Evolutionary conservation across 2,329 filamentous ascomycete genomes (phyloP).

Genomic region (Talaromyces sp.): DNA sequence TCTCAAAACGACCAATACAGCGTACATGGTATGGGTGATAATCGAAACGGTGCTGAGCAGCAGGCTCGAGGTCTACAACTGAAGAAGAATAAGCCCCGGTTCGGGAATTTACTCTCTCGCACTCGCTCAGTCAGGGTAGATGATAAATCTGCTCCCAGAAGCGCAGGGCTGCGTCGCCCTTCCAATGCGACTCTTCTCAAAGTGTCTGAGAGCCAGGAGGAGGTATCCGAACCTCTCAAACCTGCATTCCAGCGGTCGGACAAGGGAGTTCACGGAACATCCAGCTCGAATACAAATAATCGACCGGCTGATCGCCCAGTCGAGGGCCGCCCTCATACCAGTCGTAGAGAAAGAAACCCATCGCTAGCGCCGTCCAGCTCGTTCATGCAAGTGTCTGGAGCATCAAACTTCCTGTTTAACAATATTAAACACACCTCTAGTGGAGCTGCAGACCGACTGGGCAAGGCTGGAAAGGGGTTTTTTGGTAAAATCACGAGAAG

Average conservation of each 20-base stretch:
- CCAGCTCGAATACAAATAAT: slow-evolving; percentile 60
- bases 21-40: slow-evolving; percentile 25
- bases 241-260: slow-evolving; percentile 64
- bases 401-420: slow-evolving; percentile 61
- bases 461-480: slow-evolving; percentile 72
- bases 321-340: slow-evolving; percentile 26
- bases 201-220: slow-evolving; percentile 13
- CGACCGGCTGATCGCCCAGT: slow-evolving; percentile 65
- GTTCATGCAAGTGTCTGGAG: slow-evolving; percentile 48
- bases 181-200: slow-evolving; percentile 35
- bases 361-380: slow-evolving; percentile 42
- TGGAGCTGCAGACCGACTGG: slow-evolving; percentile 64
- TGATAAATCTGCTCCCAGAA: slow-evolving; percentile 32
- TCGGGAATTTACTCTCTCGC: slow-evolving; percentile 41
- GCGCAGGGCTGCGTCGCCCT: slow-evolving; percentile 30
- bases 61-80: slow-evolving; percentile 11
- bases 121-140: slow-evolving; percentile 43
- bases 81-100: slow-evolving; percentile 43
- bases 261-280: slow-evolving; percentile 62
- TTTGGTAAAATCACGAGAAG: slow-evolving; percentile 73
- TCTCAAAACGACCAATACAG: slow-evolving; percentile 21
- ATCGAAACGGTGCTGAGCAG: background rate
- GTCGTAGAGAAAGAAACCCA: slow-evolving; percentile 30
- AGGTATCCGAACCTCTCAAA: slow-evolving; percentile 46
- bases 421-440: slow-evolving; percentile 68